Evolutionary conservation across 202 grass and related monocot species (phyloP).

Genomic region (Bolboschoenoplectus hybrid): DNA sequence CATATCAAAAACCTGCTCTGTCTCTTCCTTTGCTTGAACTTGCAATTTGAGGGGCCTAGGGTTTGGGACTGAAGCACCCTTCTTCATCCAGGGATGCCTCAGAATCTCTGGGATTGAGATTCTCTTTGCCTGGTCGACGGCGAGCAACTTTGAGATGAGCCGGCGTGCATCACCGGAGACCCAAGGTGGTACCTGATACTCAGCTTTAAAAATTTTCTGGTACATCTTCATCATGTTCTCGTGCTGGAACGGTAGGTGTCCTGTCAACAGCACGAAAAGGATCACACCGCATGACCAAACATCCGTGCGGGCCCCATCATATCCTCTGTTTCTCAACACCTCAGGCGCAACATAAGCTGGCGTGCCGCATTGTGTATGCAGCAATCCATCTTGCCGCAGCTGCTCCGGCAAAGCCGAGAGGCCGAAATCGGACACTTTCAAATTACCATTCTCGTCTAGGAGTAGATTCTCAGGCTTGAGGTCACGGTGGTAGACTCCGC

Average conservation of each 20-base stretch:
- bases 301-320: conserved; percentile 76
- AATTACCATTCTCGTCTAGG: conserved; percentile 53
- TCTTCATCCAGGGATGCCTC: conserved; percentile 73
- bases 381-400: conserved; percentile 71
- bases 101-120: conserved; percentile 74
- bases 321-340: conserved; percentile 76
- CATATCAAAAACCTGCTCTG: conserved; percentile 17
- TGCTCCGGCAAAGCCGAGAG: conserved; percentile 95
- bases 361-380: conserved; percentile 98
- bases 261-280: conserved; percentile 86
- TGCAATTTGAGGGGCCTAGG: conserved; percentile 14
- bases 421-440: conserved; percentile 84
- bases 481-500: conserved; percentile 92
- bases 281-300: conserved; percentile 97
- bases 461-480: conserved; percentile 96
- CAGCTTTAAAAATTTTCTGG: conserved; percentile 79
- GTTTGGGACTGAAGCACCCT: conserved; percentile 47
- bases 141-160: conserved; percentile 73
- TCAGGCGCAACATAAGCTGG: conserved; percentile 94
- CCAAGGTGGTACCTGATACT: conserved; percentile 82
- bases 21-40: conserved; percentile 40
- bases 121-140: conserved; percentile 73
- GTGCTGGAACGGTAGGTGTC: conserved; percentile 81
- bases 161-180: conserved; percentile 70
- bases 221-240: conserved; percentile 87